A percentile compares a stretch with the other conserved stretches of the same genome.
Evolutionary conservation across 805 yeast species (phyloP).

Genomic region (Brettanomyces nanus): DNA sequence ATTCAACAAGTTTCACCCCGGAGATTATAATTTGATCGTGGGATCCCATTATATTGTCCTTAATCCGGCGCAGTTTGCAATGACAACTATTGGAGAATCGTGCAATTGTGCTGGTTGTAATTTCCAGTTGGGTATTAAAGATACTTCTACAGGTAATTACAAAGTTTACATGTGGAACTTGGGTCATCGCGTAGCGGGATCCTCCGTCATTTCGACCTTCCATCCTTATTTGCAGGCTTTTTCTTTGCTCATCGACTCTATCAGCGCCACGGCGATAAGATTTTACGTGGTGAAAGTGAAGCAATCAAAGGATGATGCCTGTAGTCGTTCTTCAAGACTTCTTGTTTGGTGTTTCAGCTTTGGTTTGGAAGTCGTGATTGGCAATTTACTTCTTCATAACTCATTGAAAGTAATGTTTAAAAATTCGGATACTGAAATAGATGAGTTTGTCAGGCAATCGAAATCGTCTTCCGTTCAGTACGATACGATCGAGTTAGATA

Average conservation of each 20-base stretch:
- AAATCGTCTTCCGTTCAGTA: constrained; percentile 8
- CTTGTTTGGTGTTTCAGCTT: constrained; percentile 46
- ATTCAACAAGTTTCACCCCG: constrained; percentile 39
- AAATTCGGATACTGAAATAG: constrained; percentile 21
- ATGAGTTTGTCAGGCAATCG: constrained; percentile 15
- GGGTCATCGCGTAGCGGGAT: constrained; percentile 15
- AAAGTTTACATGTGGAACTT: constrained; percentile 55
- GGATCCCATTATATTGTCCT: constrained; percentile 51
- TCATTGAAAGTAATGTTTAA: constrained; percentile 41
- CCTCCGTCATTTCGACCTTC: constrained; percentile 22
- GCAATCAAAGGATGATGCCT: no score
- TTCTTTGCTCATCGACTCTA: constrained; percentile 32
- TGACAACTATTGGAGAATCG: constrained; percentile 7
- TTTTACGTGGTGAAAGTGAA: constrained; percentile 23
- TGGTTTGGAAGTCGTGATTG: constrained; percentile 24
- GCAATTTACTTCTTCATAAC: constrained; percentile 9
- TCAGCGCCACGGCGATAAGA: constrained; percentile 35
- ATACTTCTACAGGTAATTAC: constrained; percentile 22
- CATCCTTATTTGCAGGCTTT: constrained; percentile 30
- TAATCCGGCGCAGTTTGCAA: constrained; percentile 18
- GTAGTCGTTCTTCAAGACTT: constrained; percentile 4
- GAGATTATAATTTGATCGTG: constrained; percentile 33
- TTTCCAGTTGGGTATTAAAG: constrained; percentile 31
- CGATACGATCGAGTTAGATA: constrained; percentile 28
- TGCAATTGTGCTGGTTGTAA: constrained; percentile 33